These are phyloP conservation scores for Lactarius sanguifluus DNA, from an alignment of 768 basidiomycete genomes.

Conservation along the genomic window DNA sequence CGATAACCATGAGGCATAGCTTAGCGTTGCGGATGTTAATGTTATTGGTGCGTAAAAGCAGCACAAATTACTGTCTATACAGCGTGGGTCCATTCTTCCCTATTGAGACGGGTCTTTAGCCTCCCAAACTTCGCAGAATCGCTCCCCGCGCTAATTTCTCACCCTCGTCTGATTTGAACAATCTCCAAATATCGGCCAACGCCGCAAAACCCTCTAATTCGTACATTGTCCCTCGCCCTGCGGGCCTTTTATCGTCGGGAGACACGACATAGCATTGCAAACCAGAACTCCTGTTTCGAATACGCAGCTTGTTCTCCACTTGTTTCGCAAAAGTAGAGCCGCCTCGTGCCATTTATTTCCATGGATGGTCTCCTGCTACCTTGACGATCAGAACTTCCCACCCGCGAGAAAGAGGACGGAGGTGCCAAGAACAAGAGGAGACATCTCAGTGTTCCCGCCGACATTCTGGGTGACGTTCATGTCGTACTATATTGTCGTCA, in stretches of 20 bases:
- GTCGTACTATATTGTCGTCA: background rate
- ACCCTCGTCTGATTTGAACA: conserved; percentile 1
- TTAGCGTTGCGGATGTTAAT: background rate
- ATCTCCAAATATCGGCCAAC: background rate
- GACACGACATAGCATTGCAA: no score
- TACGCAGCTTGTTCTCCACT: background rate
- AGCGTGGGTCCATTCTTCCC: conserved; percentile 5
- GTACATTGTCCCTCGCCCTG: background rate
- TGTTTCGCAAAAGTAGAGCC: background rate
- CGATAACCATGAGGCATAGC: conserved; percentile 17
- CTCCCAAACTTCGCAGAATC: conserved; percentile 7
- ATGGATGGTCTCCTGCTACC: background rate
- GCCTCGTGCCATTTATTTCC: background rate
- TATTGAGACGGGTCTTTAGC: background rate
- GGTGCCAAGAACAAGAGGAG: background rate
- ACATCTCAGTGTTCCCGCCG: background rate
- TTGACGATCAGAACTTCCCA: background rate
- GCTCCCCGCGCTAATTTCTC: background rate
- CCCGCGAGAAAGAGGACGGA: background rate
- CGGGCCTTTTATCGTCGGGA: background rate
- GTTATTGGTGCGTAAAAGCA: background rate
- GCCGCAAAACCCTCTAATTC: conserved; percentile 1
- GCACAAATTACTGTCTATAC: background rate
- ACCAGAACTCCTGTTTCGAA: background rate
- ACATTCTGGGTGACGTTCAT: background rate